Conservation (phyloP, 2,329 filamentous ascomycete genomes). For the Neofusicoccum sp. region DNA sequence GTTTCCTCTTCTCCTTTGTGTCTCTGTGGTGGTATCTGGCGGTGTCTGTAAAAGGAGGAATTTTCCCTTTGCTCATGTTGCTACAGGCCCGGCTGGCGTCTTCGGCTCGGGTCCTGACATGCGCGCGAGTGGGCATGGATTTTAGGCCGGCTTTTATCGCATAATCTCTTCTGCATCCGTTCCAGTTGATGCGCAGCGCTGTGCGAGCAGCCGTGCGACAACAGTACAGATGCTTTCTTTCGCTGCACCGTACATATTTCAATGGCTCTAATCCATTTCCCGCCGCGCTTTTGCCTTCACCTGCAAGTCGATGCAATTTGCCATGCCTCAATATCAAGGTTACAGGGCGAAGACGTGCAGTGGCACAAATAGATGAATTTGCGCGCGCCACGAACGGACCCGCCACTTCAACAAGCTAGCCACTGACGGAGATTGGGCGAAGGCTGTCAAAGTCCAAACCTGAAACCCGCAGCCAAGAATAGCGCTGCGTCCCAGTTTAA, state of each 20-base stretch:
- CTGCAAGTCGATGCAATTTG: too few relatives aligned
- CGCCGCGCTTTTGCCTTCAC: not conserved
- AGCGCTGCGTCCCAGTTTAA: constrained; percentile 9
- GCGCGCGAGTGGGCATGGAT: not conserved
- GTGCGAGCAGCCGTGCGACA: not conserved
- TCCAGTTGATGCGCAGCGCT: not conserved
- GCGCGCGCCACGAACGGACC: not conserved
- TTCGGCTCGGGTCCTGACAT: not conserved
- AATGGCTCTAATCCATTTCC: constrained; percentile 11
- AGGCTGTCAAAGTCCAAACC: not conserved
- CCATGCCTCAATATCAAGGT: not conserved
- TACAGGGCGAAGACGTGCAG: not conserved
- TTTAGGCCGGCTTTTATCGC: not conserved
- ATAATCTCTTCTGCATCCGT: not conserved
- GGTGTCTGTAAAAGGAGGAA: not conserved
- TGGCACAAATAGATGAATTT: not conserved
- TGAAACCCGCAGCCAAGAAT: constrained; percentile 8
- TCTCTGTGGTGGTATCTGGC: not conserved
- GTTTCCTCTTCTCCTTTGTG: not conserved
- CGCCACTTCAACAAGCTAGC: not conserved
- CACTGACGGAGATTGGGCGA: not conserved
- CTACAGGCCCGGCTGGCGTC: not conserved
- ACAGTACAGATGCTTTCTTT: not conserved
- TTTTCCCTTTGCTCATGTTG: constrained; percentile 2
- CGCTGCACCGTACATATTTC: constrained; percentile 10